Conservation (phyloP, 1,284 basidiomycete species). For the Ganoderma leucocontextum region DNA sequence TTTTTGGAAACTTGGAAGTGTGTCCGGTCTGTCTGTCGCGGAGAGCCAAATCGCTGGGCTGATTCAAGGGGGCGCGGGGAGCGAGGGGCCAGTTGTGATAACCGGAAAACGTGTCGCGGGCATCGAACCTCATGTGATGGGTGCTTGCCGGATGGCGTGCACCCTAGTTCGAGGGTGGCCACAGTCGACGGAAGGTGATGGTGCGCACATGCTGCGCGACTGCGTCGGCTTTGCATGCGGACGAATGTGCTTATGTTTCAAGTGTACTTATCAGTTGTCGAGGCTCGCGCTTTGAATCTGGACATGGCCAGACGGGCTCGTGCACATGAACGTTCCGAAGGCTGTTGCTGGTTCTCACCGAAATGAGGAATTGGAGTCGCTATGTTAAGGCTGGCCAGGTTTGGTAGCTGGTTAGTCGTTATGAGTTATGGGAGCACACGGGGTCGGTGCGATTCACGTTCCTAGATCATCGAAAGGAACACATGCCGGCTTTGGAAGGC, state of each 20-base stretch:
- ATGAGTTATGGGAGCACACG: neutral
- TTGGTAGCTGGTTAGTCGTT: neutral
- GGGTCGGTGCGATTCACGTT: neutral
- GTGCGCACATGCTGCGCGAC: neutral
- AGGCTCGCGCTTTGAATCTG: neutral
- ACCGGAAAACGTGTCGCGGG: neutral
- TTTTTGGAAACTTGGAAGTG: neutral
- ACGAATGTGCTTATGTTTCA: neutral
- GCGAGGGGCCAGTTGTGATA: neutral
- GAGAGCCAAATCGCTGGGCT: conserved; percentile 5
- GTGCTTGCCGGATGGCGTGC: neutral
- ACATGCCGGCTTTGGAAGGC: neutral
- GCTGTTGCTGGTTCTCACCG: neutral
- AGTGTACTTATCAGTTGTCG: neutral
- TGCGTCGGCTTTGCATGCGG: neutral
- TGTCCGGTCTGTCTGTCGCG: neutral
- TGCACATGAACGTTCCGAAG: too few relatives aligned
- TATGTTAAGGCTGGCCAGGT: neutral
- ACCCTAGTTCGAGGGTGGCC: neutral
- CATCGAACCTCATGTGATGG: neutral
- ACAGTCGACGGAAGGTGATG: neutral
- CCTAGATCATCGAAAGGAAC: neutral
- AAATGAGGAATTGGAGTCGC: neutral
- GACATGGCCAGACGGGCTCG: neutral
- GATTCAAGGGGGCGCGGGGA: too few relatives aligned